These are phyloP conservation scores for Condylostoma magnum DNA, from an alignment of 169 alveolate species.

Conservation along the genomic window DNA sequence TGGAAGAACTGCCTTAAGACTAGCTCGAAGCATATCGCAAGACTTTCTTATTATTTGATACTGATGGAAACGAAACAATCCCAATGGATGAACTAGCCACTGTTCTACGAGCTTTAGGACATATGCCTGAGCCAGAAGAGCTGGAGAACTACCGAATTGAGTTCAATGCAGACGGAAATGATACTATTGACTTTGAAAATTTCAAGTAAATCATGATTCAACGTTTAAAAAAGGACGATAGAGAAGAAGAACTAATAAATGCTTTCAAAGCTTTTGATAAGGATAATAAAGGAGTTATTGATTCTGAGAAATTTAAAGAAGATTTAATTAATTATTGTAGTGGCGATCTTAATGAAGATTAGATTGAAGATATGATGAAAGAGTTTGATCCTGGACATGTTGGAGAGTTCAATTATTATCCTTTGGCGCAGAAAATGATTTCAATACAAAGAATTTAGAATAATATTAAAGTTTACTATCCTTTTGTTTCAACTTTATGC, in stretches of 20 bases:
- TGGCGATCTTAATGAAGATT: constrained; percentile 45
- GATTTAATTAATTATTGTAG: constrained; percentile 30
- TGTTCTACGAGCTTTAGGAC: constrained; percentile 52
- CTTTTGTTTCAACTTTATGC: too few species aligned
- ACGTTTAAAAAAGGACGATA: constrained; percentile 41
- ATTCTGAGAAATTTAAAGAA: constrained; percentile 35
- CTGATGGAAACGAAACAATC: constrained; percentile 49
- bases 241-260: constrained; percentile 48
- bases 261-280: constrained; percentile 41
- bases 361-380: constrained; percentile 45
- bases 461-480: too few species aligned
- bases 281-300: constrained; percentile 44
- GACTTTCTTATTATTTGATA: constrained; percentile 54
- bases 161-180: constrained; percentile 34
- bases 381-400: constrained; percentile 37
- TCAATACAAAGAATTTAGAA: constrained; percentile 2
- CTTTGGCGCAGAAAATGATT: neutral
- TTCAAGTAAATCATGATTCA: constrained; percentile 48
- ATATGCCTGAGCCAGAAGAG: constrained; percentile 51
- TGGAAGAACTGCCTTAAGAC: constrained; percentile 34
- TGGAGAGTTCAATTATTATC: neutral
- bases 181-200: constrained; percentile 37
- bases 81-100: constrained; percentile 54
- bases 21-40: constrained; percentile 44
- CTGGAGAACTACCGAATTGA: constrained; percentile 43